These are phyloP conservation scores for Pueraria montana DNA, from an alignment of 306 rosid species.

Conservation along the genomic window DNA sequence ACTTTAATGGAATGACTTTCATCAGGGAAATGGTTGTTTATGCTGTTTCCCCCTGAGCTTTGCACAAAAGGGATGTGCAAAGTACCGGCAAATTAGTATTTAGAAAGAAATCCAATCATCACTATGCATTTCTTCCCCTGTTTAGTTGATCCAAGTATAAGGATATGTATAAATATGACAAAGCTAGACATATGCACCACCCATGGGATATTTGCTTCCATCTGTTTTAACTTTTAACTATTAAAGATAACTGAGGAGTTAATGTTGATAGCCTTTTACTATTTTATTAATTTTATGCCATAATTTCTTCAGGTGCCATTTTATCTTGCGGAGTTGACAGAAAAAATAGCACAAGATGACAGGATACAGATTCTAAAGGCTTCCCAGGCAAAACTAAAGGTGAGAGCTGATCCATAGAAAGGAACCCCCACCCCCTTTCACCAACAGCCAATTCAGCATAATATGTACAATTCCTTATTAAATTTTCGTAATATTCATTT, in stretches of 20 bases:
- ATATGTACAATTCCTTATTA: neutral
- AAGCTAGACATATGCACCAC: constrained; percentile 28
- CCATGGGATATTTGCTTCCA: constrained; percentile 18
- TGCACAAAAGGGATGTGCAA: constrained; percentile 1
- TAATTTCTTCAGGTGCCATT: constrained; percentile 74
- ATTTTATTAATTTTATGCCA: constrained; percentile 26
- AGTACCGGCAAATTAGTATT: neutral
- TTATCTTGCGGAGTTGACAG: constrained; percentile 93
- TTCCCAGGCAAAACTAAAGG: constrained; percentile 88
- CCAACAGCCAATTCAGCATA: constrained; percentile 11
- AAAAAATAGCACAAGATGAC: constrained; percentile 77
- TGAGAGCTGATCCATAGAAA: constrained; percentile 40
- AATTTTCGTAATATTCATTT: neutral
- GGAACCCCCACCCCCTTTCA: neutral
- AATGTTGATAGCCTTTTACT: neutral
- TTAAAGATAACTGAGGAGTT: constrained; percentile 27
- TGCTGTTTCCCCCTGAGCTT: neutral
- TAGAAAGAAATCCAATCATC: constrained; percentile 8
- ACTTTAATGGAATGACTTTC: constrained; percentile 15
- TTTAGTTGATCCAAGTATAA: constrained; percentile 17
- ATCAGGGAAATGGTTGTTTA: constrained; percentile 5
- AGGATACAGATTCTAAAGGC: constrained; percentile 78
- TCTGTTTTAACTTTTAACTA: neutral
- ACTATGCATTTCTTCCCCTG: neutral
- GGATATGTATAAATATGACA: constrained; percentile 11